Base-by-base conservation (phyloP, 2,329 filamentous ascomycete genomes). In the Pseudocercospora crystallina region DNA sequence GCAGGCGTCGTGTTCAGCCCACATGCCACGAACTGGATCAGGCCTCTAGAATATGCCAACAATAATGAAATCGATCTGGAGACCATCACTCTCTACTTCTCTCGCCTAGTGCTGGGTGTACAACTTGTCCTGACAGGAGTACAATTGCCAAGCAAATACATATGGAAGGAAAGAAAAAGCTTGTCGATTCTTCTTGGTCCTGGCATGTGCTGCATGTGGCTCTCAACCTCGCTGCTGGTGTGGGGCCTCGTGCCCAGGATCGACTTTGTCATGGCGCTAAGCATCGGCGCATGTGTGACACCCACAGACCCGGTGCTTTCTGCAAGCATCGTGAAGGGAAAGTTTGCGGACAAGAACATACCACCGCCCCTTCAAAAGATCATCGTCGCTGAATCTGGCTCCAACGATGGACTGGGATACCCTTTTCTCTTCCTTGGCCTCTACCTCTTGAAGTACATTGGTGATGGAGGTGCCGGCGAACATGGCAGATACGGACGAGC, bases 321-420 rank as follows among this genome's bases (percentile, higher is more conserved):
- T 12, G 92, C 94, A 57, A 87, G 87, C 2, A 95, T 96, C 50
- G 89, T 96, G 39, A 96, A 96, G 73, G 90, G 90, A 30, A 91
- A 89, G 62, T 96, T 95, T 65, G 91, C 91, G 1, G 90, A 96
- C 64, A 86, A 90, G 62, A 94, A 96, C 66, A 85, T 96, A 13
- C 90, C 91, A 0, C 85, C 84, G 50, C 81, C 85, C 26, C 74
- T 96, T 42, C 90, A 95, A 73, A 84, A 86, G 57, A 89, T 76
- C 52, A 76, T 75, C 53, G 73, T 73, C 52, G 75, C 72, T 33
- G 90, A 96, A 72, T 90, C 87, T 0, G 91, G 90, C 1, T 87
- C 89, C 1, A 96, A 96, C 63, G 90, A 96, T 70, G 90, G 91
- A 0, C 77, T 92, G 32, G 90, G 90, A 0, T 96, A 96, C 62